Percentiles rank a stretch among this genome's conserved stretches.
Conservation (phyloP, 495 filamentous ascomycete genomes). For the Letharia columbiana region DNA sequence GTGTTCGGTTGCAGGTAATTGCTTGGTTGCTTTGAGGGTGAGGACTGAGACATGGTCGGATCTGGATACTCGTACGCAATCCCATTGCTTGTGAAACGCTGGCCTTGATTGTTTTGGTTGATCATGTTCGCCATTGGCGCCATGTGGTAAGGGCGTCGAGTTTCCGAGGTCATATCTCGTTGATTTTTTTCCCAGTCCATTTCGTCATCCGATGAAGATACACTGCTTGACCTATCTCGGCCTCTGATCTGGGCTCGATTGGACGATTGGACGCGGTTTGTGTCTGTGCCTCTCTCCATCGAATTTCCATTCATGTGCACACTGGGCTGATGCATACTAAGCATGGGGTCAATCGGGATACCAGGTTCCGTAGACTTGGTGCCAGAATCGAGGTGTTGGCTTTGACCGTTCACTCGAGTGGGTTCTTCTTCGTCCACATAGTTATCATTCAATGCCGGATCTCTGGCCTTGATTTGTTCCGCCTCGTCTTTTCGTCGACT, state of each 20-base stretch:
- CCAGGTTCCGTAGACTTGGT: conserved; percentile 30
- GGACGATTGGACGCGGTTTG: conserved; percentile 5
- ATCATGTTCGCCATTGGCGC: conserved; percentile 32
- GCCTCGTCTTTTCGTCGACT: conserved; percentile 43
- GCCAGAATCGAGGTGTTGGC: conserved; percentile 23
- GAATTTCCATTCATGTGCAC: conserved; percentile 3
- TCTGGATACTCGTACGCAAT: conserved; percentile 27
- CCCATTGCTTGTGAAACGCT: conserved; percentile 16
- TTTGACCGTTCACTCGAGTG: conserved; percentile 12
- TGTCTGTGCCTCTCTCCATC: neutral
- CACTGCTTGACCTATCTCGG: neutral
- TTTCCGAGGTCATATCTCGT: neutral
- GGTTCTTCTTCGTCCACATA: conserved; percentile 31
- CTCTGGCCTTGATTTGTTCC: conserved; percentile 38
- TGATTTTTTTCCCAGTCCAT: neutral
- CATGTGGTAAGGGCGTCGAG: conserved; percentile 5
- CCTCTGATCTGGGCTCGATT: neutral
- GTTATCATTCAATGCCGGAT: conserved; percentile 36
- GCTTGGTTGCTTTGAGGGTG: conserved; percentile 9
- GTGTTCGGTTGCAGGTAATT: conserved; percentile 19
- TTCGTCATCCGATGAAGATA: conserved; percentile 3
- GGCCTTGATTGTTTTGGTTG: conserved; percentile 20
- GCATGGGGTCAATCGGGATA: conserved; percentile 45
- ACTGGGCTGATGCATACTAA: conserved; percentile 28
- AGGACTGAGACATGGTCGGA: conserved; percentile 18